These are phyloP conservation scores for Ceratocystis alfenasii DNA, from an alignment of 2,329 filamentous ascomycete genomes.

Conservation along the genomic window DNA sequence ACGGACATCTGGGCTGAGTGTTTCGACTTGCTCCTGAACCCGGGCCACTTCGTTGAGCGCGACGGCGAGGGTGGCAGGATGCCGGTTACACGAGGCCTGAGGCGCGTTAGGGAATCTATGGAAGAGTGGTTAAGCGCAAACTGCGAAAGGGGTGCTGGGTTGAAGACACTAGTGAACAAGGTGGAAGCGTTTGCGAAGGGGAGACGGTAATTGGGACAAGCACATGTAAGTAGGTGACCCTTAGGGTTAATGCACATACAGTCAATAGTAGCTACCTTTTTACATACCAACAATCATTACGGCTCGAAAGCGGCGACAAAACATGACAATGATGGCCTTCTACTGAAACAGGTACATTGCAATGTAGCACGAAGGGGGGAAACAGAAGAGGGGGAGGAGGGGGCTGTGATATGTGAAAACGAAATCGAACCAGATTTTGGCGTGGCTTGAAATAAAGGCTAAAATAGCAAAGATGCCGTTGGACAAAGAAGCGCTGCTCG, in stretches of 20 bases:
- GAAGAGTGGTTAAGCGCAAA: constrained; percentile 70
- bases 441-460: too few relatives aligned
- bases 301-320: too few relatives aligned
- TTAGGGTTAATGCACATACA: neutral
- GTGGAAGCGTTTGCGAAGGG: constrained; percentile 41
- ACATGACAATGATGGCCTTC: too few relatives aligned
- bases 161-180: constrained; percentile 58
- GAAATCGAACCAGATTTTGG: too few relatives aligned
- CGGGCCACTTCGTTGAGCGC: constrained; percentile 48
- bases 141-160: constrained; percentile 64
- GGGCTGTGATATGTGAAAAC: too few relatives aligned
- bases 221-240: neutral
- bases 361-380: too few relatives aligned
- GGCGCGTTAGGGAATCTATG: constrained; percentile 60
- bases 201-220: constrained; percentile 22
- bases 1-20: constrained; percentile 75
- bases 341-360: too few relatives aligned
- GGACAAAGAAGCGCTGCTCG: too few relatives aligned
- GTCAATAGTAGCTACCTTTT: too few relatives aligned
- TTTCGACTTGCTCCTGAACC: constrained; percentile 81
- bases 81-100: constrained; percentile 63
- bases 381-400: neutral
- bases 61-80: constrained; percentile 45
- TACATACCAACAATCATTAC: too few relatives aligned
- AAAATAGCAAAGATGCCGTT: too few relatives aligned